Evolutionary conservation across 2,329 filamentous ascomycete genomes (phyloP).

Genomic region (Penicillium polonicum): DNA sequence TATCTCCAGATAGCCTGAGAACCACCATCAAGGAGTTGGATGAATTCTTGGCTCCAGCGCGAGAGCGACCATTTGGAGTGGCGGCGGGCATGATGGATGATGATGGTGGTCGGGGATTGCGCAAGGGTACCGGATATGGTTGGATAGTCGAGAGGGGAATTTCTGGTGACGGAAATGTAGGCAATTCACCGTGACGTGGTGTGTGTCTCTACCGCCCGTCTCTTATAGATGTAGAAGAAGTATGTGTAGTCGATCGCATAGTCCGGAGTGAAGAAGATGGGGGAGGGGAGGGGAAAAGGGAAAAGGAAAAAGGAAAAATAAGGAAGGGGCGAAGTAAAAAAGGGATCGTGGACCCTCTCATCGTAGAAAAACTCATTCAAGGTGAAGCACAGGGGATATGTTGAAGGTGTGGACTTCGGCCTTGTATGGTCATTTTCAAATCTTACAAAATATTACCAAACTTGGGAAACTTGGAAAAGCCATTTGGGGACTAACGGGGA

Average conservation of each 20-base stretch:
- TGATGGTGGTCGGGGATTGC: background rate
- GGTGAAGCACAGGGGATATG: conserved; percentile 17
- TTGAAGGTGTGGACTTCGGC: conserved; percentile 9
- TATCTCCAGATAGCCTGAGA: conserved; percentile 41
- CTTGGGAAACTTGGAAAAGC: background rate
- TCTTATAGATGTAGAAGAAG: conserved; percentile 31
- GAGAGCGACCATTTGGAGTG: conserved; percentile 38
- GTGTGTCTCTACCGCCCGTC: conserved; percentile 18
- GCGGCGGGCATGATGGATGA: conserved; percentile 24
- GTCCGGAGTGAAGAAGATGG: conserved; percentile 21
- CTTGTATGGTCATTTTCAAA: conserved; percentile 4
- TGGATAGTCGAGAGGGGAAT: conserved; percentile 7
- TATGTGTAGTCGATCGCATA: conserved; percentile 33
- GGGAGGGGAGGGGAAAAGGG: conserved; percentile 16
- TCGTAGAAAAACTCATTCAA: background rate
- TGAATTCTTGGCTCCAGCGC: conserved; percentile 27
- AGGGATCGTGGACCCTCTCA: conserved; percentile 29
- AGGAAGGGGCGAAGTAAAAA: conserved; percentile 22
- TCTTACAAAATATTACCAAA: background rate
- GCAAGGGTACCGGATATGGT: background rate
- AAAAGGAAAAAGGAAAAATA: conserved; percentile 14
- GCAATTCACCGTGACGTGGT: conserved; percentile 26
- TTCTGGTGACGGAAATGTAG: conserved; percentile 10
- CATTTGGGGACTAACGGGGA: background rate
- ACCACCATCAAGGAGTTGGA: conserved; percentile 28